Evolutionary conservation across 75 land plant genomes (phyloP).

Genomic region (Ceratopteris richardii): DNA sequence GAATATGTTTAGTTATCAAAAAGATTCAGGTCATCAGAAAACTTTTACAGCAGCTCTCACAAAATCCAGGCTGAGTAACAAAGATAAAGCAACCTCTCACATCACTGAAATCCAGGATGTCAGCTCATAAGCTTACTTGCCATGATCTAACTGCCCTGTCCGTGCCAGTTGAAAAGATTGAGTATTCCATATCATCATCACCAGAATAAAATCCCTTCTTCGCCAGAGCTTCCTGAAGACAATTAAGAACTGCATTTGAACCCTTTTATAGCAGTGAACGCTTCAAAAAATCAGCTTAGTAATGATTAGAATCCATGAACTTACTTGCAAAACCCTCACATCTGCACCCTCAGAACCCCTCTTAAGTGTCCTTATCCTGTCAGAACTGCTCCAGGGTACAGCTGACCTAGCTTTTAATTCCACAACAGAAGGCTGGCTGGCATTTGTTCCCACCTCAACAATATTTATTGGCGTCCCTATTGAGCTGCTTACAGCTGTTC

Average conservation of each 20-base stretch:
- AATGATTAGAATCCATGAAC: background rate
- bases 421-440: background rate
- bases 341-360: constrained; percentile 75
- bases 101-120: constrained; percentile 2
- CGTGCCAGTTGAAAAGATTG: constrained; percentile 71
- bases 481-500: background rate
- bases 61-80: too few species aligned
- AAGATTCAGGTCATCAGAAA: too few species aligned
- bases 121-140: constrained; percentile 50
- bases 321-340: constrained; percentile 70
- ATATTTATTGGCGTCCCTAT: background rate
- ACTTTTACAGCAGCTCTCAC: too few species aligned
- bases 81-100: constrained; percentile 1
- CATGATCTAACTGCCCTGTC: constrained; percentile 91
- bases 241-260: too few species aligned
- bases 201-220: constrained; percentile 86
- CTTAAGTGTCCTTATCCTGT: constrained; percentile 27
- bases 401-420: background rate
- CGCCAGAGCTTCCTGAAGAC: constrained; percentile 60
- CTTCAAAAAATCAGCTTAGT: background rate
- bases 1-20: constrained; percentile 1
- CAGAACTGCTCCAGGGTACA: background rate
- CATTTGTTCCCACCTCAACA: background rate
- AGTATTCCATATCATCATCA: constrained; percentile 91
- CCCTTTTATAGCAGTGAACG: too few species aligned